Percentiles rank a stretch among this genome's conserved stretches.
These are phyloP conservation scores for Abortiporus biennis DNA, from an alignment of 1,284 basidiomycete genomes.

Conservation along the genomic window DNA sequence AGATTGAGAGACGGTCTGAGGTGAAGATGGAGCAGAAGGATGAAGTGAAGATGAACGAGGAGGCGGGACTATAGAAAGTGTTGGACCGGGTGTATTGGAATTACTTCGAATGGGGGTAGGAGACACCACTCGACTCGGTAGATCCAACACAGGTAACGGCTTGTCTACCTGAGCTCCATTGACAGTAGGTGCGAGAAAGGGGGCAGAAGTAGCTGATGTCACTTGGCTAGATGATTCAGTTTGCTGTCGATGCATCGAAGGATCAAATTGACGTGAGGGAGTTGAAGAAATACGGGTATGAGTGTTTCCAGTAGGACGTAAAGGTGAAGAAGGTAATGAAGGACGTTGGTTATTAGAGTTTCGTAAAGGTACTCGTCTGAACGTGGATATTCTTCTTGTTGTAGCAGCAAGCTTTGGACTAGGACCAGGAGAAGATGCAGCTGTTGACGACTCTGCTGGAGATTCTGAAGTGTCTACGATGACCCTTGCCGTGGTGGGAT, in stretches of 20 bases:
- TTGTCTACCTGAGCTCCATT: constrained; percentile 17
- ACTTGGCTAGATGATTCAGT: constrained; percentile 17
- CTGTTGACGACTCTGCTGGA: constrained; percentile 10
- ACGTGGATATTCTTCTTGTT: constrained; percentile 46
- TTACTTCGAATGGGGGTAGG: background rate
- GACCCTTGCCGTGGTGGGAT: constrained; percentile 1
- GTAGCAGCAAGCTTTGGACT: constrained; percentile 19
- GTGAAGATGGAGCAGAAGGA: background rate
- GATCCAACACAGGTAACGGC: constrained; percentile 19
- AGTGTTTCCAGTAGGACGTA: constrained; percentile 29
- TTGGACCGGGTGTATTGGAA: constrained; percentile 2
- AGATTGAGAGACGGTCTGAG: constrained; percentile 4
- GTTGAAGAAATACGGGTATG: constrained; percentile 18
- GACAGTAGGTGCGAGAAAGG: constrained; percentile 13
- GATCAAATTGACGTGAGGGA: constrained; percentile 17
- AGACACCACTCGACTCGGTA: constrained; percentile 2
- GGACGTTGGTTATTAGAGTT: constrained; percentile 26
- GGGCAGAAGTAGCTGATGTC: constrained; percentile 17
- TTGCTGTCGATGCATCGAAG: constrained; percentile 7
- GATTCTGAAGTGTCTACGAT: constrained; percentile 8
- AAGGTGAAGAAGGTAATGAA: constrained; percentile 33
- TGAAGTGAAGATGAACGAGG: constrained; percentile 13
- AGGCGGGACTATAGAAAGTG: constrained; percentile 8
- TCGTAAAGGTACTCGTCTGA: constrained; percentile 51
- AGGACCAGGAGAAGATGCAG: constrained; percentile 16